phyloP scores from a whole-genome alignment of 495 filamentous ascomycete genomes.

The Penicillium paradoxum region DNA sequence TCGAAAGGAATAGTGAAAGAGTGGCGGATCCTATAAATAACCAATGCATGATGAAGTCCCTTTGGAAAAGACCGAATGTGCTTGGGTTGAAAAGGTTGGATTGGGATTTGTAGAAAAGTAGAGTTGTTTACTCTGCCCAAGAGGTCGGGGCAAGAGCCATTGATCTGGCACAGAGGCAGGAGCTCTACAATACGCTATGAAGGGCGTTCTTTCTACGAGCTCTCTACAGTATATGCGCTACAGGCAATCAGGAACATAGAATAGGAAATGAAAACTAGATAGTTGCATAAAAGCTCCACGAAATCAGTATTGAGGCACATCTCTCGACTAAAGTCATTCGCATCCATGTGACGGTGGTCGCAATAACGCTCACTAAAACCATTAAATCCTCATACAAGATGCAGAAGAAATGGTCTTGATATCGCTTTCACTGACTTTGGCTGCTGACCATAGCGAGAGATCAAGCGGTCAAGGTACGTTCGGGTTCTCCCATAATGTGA shows the following conservation, averaged over 20 bases:
- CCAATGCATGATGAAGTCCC: slow-evolving; percentile 1
- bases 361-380: background rate
- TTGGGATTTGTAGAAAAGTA: background rate
- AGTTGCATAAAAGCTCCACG: background rate
- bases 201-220: background rate
- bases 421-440: background rate
- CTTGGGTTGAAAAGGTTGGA: background rate
- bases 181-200: background rate
- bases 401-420: background rate
- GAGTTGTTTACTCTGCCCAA: background rate
- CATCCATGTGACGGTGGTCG: background rate
- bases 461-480: background rate
- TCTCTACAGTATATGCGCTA: background rate
- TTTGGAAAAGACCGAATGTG: background rate
- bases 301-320: background rate
- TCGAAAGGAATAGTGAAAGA: background rate
- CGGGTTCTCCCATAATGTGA: no score
- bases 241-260: background rate
- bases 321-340: background rate
- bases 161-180: background rate
- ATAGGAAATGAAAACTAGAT: background rate
- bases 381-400: background rate
- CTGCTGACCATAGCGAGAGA: background rate
- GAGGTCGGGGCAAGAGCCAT: background rate
- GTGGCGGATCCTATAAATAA: background rate